These are phyloP conservation scores for Aphanomyces stellatus DNA, from an alignment of 352 stramenopile genomes.

Conservation along the genomic window DNA sequence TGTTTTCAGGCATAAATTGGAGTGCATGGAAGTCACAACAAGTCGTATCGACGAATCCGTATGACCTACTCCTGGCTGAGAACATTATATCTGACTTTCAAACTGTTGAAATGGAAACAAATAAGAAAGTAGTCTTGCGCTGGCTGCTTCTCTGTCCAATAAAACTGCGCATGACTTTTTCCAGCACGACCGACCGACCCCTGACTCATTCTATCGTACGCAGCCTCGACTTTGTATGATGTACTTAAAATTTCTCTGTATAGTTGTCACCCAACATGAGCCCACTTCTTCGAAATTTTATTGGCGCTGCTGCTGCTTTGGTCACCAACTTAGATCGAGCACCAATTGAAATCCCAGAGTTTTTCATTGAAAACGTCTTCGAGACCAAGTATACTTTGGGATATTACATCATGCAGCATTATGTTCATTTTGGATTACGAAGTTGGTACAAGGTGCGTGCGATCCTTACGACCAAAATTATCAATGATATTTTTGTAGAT, in stretches of 20 bases:
- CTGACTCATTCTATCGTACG: constrained; percentile 64
- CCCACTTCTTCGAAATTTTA: constrained; percentile 63
- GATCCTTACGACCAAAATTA: neutral
- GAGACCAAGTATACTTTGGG: constrained; percentile 77
- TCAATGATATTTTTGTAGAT: constrained; percentile 27
- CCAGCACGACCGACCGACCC: constrained; percentile 73
- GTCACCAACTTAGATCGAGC: constrained; percentile 82
- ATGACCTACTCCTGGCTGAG: constrained; percentile 19
- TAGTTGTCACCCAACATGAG: constrained; percentile 76
- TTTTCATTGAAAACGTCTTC: constrained; percentile 84
- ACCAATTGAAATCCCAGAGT: constrained; percentile 82
- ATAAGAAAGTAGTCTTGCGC: constrained; percentile 63
- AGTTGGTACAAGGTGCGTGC: constrained; percentile 58
- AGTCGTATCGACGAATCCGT: neutral
- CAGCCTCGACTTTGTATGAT: neutral
- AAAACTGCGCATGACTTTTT: constrained; percentile 83
- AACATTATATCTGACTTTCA: neutral
- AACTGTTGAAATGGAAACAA: constrained; percentile 27
- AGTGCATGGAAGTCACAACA: neutral
- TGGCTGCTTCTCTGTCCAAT: constrained; percentile 80
- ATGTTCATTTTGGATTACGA: constrained; percentile 69
- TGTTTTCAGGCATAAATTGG: constrained; percentile 29
- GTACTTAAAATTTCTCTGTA: constrained; percentile 2
- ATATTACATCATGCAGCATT: constrained; percentile 84
- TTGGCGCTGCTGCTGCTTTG: constrained; percentile 65